Base-by-base conservation (phyloP, 306 rosid species). In the Fagus crenata region DNA sequence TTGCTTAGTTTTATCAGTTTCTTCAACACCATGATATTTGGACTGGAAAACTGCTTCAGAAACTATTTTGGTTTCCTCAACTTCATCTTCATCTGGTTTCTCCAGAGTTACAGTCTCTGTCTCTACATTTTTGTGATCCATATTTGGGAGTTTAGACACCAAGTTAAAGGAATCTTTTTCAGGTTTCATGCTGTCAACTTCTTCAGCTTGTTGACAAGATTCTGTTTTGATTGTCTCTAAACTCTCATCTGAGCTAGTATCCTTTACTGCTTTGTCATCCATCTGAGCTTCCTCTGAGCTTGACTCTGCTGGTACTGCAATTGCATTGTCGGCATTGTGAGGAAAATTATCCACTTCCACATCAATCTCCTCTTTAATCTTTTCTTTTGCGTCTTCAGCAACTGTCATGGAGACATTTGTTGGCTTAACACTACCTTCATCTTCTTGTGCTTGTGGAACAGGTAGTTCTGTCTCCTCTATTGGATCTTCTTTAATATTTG, bases 251-350 rank as follows among this genome's bases (percentile, higher is more conserved):
- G 41, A 59, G 22, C 61, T 37, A 22, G 59, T 49, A 18, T 39
- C 60, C n/a, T 73, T 37, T 3, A 65, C n/a, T 5, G 67, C 53
- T 56, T 32, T 56, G 63, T 55, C 63, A 51, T 53, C 78, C n/a
- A 12, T 7, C 42, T 55, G 72, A 58, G 42, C 41, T 56, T 74
- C 65, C 42, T 6, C 71, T 4, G 39, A 36, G 63, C 8, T 61
- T 69, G 83, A 60, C 61, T 49, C 59, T 39, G 41, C 39, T 42
- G 55, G 68, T 56, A 53, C 64, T n/a, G n/a, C 64, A 17, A 14
- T 33, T 41, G 9, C 65, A 33, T 68, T 61, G 49, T 58, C 11
- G 7, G 22, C 14, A 14, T 80, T 2, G 0, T 55, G 31, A 42
- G 12, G 69, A 28, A 9, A 51, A 31, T 56, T 28, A 33, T 36